Conservation (phyloP, 148 eudicot genomes). For the Oxyria digyna region DNA sequence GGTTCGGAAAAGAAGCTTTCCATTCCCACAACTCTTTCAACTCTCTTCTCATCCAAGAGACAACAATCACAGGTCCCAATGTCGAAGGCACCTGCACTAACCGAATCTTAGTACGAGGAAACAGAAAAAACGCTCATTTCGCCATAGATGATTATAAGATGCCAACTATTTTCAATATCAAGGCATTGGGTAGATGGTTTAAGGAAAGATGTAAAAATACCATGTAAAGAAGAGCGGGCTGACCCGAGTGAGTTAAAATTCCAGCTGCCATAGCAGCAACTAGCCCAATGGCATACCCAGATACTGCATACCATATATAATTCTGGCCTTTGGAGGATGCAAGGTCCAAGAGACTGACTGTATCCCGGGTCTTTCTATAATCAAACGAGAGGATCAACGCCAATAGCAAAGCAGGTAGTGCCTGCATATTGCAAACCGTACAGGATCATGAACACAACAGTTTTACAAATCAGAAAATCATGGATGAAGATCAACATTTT, state of each 20-base stretch:
- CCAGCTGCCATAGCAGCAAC: slow-evolving; percentile 78
- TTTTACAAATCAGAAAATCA: neutral
- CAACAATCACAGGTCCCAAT: slow-evolving; percentile 61
- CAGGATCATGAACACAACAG: slow-evolving; percentile 42
- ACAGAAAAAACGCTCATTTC: neutral
- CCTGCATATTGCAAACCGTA: slow-evolving; percentile 95
- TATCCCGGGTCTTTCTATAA: too few species aligned
- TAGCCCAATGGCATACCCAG: slow-evolving; percentile 78
- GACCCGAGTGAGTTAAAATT: slow-evolving; percentile 67
- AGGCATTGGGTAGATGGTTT: too few species aligned
- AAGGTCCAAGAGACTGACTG: too few species aligned
- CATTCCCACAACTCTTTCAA: slow-evolving; percentile 69
- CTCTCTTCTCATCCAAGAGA: slow-evolving; percentile 78
- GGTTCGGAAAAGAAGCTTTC: slow-evolving; percentile 35
- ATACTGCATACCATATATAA: slow-evolving; percentile 72
- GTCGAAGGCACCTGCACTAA: slow-evolving; percentile 75
- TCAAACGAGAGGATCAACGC: too few species aligned
- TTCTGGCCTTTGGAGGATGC: too few species aligned
- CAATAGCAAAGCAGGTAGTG: slow-evolving; percentile 60
- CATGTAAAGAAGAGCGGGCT: slow-evolving; percentile 93
- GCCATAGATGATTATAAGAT: too few species aligned
- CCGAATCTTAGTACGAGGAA: slow-evolving; percentile 1
- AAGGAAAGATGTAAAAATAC: too few species aligned
- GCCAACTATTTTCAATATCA: too few species aligned
- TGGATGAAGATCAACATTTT: neutral